These are phyloP conservation scores for Spergularia marina DNA, from an alignment of 148 eudicot genomes.

Conservation along the genomic window DNA sequence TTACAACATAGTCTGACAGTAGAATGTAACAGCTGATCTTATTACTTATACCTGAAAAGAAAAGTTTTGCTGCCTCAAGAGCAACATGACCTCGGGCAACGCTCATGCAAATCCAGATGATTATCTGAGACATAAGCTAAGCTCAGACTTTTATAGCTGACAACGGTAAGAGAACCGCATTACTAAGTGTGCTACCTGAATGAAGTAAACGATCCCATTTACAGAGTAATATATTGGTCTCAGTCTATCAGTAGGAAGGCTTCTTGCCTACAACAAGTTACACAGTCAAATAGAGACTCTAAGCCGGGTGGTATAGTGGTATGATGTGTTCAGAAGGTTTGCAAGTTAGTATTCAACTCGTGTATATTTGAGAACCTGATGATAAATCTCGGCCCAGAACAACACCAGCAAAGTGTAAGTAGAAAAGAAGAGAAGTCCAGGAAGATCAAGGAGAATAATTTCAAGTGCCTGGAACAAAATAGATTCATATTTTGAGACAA, in stretches of 20 bases:
- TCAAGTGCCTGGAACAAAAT: constrained; percentile 41
- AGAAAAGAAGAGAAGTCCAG: constrained; percentile 74
- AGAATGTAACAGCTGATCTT: neutral
- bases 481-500: neutral
- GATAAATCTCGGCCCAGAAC: constrained; percentile 87
- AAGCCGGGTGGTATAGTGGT: too few relatives aligned
- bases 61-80: constrained; percentile 43
- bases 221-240: constrained; percentile 49
- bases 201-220: constrained; percentile 46
- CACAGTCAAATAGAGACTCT: neutral
- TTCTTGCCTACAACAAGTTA: constrained; percentile 43
- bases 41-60: constrained; percentile 43
- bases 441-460: constrained; percentile 62
- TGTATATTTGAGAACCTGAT: constrained; percentile 45
- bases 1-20: neutral
- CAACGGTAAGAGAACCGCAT: neutral
- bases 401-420: constrained; percentile 68
- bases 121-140: constrained; percentile 28
- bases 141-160: neutral
- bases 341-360: neutral
- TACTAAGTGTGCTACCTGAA: constrained; percentile 37
- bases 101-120: constrained; percentile 52
- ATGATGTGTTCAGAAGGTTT: neutral
- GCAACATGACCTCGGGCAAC: constrained; percentile 36
- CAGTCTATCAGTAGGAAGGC: constrained; percentile 47